Base-by-base conservation (phyloP, 2,329 filamentous ascomycete species). In the Neofusicoccum sp. region DNA sequence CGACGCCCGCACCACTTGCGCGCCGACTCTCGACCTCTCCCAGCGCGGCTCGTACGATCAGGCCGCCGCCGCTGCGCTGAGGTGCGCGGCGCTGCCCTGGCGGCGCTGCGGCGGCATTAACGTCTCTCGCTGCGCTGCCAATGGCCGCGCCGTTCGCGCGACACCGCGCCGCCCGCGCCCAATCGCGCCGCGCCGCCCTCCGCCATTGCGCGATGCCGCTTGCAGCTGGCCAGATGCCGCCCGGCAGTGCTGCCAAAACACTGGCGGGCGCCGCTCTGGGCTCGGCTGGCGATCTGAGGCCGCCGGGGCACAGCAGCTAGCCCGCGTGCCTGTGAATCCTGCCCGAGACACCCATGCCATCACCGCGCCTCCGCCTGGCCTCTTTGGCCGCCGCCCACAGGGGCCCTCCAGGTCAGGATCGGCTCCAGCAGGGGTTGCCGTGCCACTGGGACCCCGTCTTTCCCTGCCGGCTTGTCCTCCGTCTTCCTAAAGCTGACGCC, bases 401-500 rank as follows among this genome's bases (percentile, higher is more conserved):
- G 39, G 49, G 60, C 28, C 29, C 6, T 59, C 41, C 34, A 16
- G 43, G 56, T 28, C 41, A 48, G 43, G 56, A 43, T 49, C 56
- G 45, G 22, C 34, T 41, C 14, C 44, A 16, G 36, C 56, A 60
- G 56, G 56, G 56, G 44, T 60, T 60, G 56, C 56, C 56, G 56
- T 60, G 45, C 56, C 56, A 49, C 43, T 60, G 56, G 56, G 45
- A 48, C 34, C 43, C 56, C 16, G 31, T 22, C 22, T 9, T 59
- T 14, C 56, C 56, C 56, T 59, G 56, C 44, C 45, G 58, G 45
- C 58, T 34, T 34, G 58, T 44, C 47, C 37, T 61, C 47, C 59
- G 59, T 44, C 41, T 61, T 44, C 43, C 59, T 47, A 61, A 52
- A 61, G 59, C 59, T 61, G 59, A 61, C 54, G 54, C 54, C 54